Base-by-base conservation (phyloP, 305 asterid genomes). In the Ruellia speciosa region DNA sequence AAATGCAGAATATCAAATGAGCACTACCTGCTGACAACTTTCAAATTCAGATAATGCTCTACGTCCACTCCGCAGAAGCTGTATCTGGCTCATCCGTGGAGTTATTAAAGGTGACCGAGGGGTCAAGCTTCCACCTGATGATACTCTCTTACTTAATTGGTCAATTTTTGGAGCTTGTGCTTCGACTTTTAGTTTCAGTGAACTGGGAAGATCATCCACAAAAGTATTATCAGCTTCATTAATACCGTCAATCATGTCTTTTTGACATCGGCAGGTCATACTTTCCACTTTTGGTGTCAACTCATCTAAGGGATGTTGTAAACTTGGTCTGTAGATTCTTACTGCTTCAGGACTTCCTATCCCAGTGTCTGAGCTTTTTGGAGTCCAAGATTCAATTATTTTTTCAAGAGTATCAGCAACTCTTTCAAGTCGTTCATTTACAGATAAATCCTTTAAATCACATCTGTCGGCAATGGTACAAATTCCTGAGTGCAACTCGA, bases 391-490 rank as follows among this genome's bases (percentile, higher is more conserved):
- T 69, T 93, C 99, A 46, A 93, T 78, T 70, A 93, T 73, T 74
- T 77, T 93, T 73, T 81, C 99, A 67, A 93, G 90, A 66, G 93
- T 78, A 61, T 88, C 96, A n/a, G 83, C 80, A 72, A 86, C 84
- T 77, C 99, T 88, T 73, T 79, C 85, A 64, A 93, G 87, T 50
- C 99, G 72, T 63, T 88, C 97, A 59, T 93, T 86, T 64, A 85
- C 79, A 13, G 84, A 77, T 75, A 90, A 73, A 68, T 97, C 99
- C 79, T 93, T 93, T 41, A 93, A 79, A 80, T 93, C 99, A 77
- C 99, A 93, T 72, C 97, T 82, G 72, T 93, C 97, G 41, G 86
- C 97, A 68, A 93, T 76, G 14, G 99, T 86, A 75, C 99, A 93
- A 65, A 93, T 86, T 77, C 92, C 78, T 17, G 99, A 93, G 79